Conservation (phyloP, 306 rosid species). For the Sphenostylis stenocarpa region DNA sequence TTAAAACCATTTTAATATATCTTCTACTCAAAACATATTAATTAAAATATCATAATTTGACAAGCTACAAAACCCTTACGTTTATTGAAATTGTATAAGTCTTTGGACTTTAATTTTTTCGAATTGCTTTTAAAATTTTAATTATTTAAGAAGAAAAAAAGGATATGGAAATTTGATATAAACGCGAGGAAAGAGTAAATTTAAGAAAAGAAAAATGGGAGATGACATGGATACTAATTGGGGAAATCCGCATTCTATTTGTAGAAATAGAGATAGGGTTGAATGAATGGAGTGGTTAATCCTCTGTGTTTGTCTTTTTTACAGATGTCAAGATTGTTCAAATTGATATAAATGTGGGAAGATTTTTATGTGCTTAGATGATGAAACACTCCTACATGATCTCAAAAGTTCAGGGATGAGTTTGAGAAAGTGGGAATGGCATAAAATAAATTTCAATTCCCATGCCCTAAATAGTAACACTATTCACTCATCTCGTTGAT, state of each 20-base stretch:
- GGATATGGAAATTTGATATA: neutral
- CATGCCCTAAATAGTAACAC: neutral
- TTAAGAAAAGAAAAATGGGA: neutral
- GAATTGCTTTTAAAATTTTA: neutral
- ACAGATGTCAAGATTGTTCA: neutral
- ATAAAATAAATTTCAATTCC: neutral
- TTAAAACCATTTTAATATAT: neutral
- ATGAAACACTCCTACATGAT: neutral
- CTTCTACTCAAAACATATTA: neutral
- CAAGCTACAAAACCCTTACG: neutral
- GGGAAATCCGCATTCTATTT: neutral
- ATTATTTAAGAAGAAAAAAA: neutral
- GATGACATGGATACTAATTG: neutral
- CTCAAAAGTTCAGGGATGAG: neutral
- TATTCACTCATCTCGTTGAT: neutral
- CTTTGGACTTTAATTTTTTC: neutral
- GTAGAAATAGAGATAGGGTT: neutral
- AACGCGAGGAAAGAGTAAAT: neutral
- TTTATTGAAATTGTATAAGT: neutral
- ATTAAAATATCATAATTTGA: neutral
- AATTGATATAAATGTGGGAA: neutral
- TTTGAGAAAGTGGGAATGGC: conserved; percentile 22
- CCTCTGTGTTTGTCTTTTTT: neutral
- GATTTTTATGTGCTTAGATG: neutral
- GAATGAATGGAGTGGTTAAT: neutral